Evolutionary conservation across 805 yeast species (phyloP), one percentile per base, ranked within the genome.

Genomic region (Sugiyamaella valdiviana): DNA sequence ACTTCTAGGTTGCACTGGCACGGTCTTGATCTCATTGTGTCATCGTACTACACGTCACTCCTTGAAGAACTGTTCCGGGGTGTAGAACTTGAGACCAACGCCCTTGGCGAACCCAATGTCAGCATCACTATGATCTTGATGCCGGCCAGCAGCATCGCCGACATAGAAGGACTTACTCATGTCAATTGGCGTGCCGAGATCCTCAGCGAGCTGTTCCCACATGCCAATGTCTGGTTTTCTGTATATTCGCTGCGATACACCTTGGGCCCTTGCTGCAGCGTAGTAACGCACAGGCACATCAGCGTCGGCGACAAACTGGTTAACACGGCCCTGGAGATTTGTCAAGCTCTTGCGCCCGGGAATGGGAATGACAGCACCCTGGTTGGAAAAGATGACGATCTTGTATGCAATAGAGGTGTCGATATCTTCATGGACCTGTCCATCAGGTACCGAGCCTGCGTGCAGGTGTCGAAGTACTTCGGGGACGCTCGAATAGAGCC

Each of bases 131-230:
- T 83, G 85, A 64, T 91, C 98, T 0, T 60, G 64, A 1, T 62
- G 59, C 46, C 98, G 71, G 0, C 98, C 99, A 5, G 96, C 98
- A 0, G 98, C 98, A 68, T 91, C 99, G 5, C 99, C 99, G n/a
- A 89, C 90, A 63, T 68, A 93, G 46, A 81, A 71, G 44, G 86
- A 77, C 7, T 64, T 54, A 0, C 61, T 66, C 43, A 61, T 44
- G 56, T 79, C 80, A 1, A 80, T 56, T 6, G 50, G 49, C 2
- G 58, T 58, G 0, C 54, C 45, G 12, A 78, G 51, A 55, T 76
- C 81, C 14, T 63, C 57, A 5, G 57, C 51, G 29, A 85, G 68
- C 44, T 72, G 75, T 0, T 72, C 63, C 81, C 85, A 85, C 95
- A 90, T 85, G 0, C 96, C 97, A 1, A 58, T 62, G 3, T 68